Percentiles rank a stretch among this genome's conserved stretches.
Evolutionary conservation across 1,284 basidiomycete species (phyloP).

Genomic region (Fereydounia khargensis): DNA sequence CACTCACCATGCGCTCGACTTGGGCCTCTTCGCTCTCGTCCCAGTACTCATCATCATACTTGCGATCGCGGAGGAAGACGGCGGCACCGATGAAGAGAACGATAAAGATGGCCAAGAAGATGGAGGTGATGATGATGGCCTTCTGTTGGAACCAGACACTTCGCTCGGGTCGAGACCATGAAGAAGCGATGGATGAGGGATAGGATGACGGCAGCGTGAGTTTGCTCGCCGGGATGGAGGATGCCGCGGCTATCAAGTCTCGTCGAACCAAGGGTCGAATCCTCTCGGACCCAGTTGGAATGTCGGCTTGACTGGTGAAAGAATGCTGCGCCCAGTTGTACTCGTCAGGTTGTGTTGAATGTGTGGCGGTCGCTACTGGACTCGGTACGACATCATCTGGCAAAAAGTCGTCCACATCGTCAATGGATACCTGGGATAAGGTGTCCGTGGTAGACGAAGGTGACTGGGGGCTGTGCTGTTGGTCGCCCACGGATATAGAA

Average conservation of each 20-base stretch:
- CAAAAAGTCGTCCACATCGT: slow-evolving; percentile 12
- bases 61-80: slow-evolving; percentile 51
- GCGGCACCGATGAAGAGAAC: slow-evolving; percentile 52
- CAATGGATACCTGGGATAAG: slow-evolving; percentile 2
- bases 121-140: slow-evolving; percentile 52
- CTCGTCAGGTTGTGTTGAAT: not conserved
- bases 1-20: slow-evolving; percentile 16
- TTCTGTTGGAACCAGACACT: slow-evolving; percentile 50
- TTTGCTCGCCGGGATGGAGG: not conserved
- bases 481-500: slow-evolving; percentile 2
- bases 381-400: not conserved
- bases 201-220: slow-evolving; percentile 34
- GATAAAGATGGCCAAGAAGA: slow-evolving; percentile 56
- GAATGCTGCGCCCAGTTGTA: slow-evolving; percentile 1
- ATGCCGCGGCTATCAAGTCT: too few species aligned
- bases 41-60: slow-evolving; percentile 32
- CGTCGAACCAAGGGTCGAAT: too few species aligned
- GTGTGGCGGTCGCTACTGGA: slow-evolving; percentile 9
- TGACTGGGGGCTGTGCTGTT: not conserved
- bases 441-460: not conserved
- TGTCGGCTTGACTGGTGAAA: too few species aligned
- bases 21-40: slow-evolving; percentile 35
- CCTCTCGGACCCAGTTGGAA: too few species aligned
- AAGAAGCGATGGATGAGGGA: slow-evolving; percentile 37
- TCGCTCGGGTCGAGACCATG: slow-evolving; percentile 34